Evolutionary conservation across 306 rosid genomes (phyloP), one percentile per base, ranked within the genome.

Genomic region (Trifolium dubium): DNA sequence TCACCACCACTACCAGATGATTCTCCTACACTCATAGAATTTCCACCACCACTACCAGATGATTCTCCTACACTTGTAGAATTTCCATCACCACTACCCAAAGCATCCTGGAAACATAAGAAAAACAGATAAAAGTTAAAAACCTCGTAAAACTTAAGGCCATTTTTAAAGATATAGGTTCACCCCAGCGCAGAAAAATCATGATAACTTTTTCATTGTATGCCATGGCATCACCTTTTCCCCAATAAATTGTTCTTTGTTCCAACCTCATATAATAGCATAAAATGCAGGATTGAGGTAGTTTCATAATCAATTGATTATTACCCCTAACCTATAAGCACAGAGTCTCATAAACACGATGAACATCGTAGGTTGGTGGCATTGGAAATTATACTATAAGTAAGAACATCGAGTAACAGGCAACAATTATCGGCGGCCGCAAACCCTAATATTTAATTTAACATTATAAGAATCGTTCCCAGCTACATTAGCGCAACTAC

Each of bases 1-100:
- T 82, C 87, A 59, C 64, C 87, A 61, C 69, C 65, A 69, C 81
- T 64, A 40, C 83, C 86, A 10, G 83, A 69, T 54, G 90, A 85
- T 47, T 82, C 93, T 10, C 78, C 86, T 14, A 78, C 76, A 68
- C 47, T 58, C 67, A 46, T 11, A 35, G 86, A 75, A 23, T 23
- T 23, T 23, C 23, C 86, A 59, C 60, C 87, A 61, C 69, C 65
- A 69, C 81, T 64, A 34, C 83, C 86, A 8, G 83, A 69, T 49
- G 90, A 85, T 47, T 82, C 93, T 8, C 78, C 86, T 14, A 73
- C 73, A 50, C 55, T 15, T 10, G n/a, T 50, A 18, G 55, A 15
- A 54, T 9, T 86, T 59, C 81, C 88, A 74, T 79, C 59, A 69
- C 77, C 75, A 32, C 74, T 10, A 30, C 67, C 75, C 78, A 79